Evolutionary conservation across 176 grass and related monocot species (phyloP).

Genomic region (Echinochloa phyllopogon): DNA sequence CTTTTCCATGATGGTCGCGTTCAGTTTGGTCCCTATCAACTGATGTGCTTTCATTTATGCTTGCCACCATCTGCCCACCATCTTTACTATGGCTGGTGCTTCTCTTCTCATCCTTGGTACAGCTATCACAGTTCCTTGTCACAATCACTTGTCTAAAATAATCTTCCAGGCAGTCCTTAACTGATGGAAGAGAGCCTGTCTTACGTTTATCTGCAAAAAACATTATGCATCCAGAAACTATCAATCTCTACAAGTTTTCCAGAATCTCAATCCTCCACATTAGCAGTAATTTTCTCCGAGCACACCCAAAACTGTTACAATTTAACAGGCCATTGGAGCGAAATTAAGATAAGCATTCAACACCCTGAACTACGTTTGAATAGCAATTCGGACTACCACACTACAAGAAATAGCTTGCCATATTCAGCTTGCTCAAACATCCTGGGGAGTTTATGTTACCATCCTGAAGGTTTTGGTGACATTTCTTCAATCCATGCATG

Average conservation of each 20-base stretch:
- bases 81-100: conserved; percentile 8
- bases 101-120: conserved; percentile 15
- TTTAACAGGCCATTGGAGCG: conserved; percentile 23
- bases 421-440: conserved; percentile 26
- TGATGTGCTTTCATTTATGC: neutral
- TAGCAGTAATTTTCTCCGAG: conserved; percentile 26
- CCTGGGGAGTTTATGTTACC: neutral
- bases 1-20: neutral
- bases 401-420: conserved; percentile 23
- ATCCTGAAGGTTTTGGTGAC: conserved; percentile 22
- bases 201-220: conserved; percentile 37
- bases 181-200: conserved; percentile 32
- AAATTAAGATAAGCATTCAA: conserved; percentile 29
- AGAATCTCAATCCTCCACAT: conserved; percentile 33
- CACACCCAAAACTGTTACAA: neutral
- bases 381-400: conserved; percentile 18
- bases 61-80: conserved; percentile 8
- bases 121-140: conserved; percentile 29
- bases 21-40: conserved; percentile 28
- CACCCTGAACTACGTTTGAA: conserved; percentile 7
- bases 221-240: conserved; percentile 52
- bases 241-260: conserved; percentile 2
- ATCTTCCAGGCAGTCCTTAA: conserved; percentile 28
- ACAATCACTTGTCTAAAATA: neutral
- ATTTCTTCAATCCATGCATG: conserved; percentile 30